Base-by-base conservation (phyloP, 2,329 filamentous ascomycete genomes). In the Curvularia eragrostidis region DNA sequence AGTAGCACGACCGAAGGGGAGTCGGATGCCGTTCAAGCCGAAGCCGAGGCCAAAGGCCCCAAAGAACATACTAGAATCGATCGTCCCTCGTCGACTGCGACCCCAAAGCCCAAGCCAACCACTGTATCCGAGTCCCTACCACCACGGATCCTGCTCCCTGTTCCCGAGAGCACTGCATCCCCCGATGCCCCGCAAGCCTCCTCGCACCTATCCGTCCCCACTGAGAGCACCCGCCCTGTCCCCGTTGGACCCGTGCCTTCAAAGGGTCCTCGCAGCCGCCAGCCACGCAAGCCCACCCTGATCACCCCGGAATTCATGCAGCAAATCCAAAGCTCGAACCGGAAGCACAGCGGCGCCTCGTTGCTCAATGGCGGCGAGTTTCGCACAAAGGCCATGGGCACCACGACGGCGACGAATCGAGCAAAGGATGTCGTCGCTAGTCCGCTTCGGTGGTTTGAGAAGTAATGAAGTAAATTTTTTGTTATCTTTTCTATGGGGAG, bases 391-490 rank as follows among this genome's bases (percentile, higher is more conserved):
- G 26, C 21, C n/a, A 8, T 26, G 23, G 41, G 41, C 15, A 43
- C 41, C 8, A 23, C 41, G 30, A 26, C 23, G 1, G 39, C 3
- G 55, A 30, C 55, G n/a, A 54, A 48, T 8, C 23, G 41, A 8
- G 41, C 41, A 3, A 43, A 43, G 13, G 21, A 19, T 15, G 23
- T 43, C 8, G 21, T 43, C 10, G 41, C 41, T 43, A 43, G 41
- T 24, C 55, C 55, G 6, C 47, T 58, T 8, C 38, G 52, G 13
- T 58, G 55, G 55, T 54, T 46, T 12, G 51, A 58, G 26, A 39
- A 58, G 12, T 58, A 26, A 28, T 18, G 12, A 13, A 23, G 21
- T 15, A 9, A 34, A 2, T 13, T 3, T 34, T 15, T 34, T 34
- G 5, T 30, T 30, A 2, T 4, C 1, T 3, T 12, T 34, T 34